These are phyloP conservation scores for Lachnellula suecica DNA, from an alignment of 2,329 filamentous ascomycete genomes.

Conservation along the genomic window DNA sequence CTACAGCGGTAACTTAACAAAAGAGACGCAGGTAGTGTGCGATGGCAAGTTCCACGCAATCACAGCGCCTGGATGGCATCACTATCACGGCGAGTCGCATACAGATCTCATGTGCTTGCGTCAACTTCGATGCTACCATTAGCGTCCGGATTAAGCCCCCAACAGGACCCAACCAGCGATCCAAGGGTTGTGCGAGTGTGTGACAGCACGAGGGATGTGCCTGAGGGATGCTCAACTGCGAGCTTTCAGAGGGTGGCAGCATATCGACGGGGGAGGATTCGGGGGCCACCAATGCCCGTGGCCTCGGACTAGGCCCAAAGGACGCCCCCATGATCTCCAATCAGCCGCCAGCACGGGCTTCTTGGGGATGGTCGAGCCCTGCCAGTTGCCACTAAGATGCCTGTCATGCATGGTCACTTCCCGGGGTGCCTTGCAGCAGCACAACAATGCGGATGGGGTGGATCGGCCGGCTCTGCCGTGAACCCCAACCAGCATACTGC, in stretches of 20 bases:
- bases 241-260: not conserved
- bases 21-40: no score
- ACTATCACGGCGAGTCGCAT: not conserved
- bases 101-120: not conserved
- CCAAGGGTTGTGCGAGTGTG: not conserved
- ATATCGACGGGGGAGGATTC: not conserved
- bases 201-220: not conserved
- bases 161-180: not conserved
- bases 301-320: not conserved
- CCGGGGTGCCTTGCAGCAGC: constrained; percentile 21
- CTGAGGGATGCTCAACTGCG: not conserved
- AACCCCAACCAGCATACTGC: not conserved
- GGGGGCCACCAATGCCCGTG: not conserved
- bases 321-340: constrained; percentile 17
- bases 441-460: not conserved
- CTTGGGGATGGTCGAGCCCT: not conserved
- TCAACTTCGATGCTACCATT: not conserved
- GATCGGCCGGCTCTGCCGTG: constrained; percentile 5
- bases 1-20: no score
- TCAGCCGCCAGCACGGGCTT: constrained; percentile 17
- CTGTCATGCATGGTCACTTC: constrained; percentile 6
- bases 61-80: no score
- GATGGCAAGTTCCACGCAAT: no score
- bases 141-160: not conserved
- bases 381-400: constrained; percentile 4